Conservation (phyloP, 2,329 filamentous ascomycete species). For the Exophiala aquamarina region DNA sequence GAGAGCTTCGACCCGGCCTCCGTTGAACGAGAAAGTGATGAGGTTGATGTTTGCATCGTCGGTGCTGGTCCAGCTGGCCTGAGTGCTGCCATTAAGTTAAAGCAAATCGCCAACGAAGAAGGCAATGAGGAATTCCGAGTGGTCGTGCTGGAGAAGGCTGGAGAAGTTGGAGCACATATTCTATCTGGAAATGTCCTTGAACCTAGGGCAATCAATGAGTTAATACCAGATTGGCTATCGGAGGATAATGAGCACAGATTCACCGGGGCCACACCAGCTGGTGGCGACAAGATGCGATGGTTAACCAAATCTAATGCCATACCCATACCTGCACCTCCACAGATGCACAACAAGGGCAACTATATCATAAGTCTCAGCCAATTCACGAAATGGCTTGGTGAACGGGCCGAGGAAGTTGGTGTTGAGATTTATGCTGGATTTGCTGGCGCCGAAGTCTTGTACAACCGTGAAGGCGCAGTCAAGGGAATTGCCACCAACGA, state of each 20-base stretch:
- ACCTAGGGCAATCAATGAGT: constrained; percentile 81
- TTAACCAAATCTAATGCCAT: constrained; percentile 78
- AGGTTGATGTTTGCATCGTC: constrained; percentile 96
- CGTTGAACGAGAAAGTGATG: constrained; percentile 83
- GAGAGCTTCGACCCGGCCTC: constrained; percentile 64
- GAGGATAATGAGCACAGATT: constrained; percentile 87
- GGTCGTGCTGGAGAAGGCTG: constrained; percentile 88
- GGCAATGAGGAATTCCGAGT: constrained; percentile 97
- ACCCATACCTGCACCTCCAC: constrained; percentile 82
- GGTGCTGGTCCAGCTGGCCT: constrained; percentile 90
- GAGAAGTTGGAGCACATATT: constrained; percentile 91
- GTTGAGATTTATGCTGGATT: constrained; percentile 97
- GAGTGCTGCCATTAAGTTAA: constrained; percentile 87
- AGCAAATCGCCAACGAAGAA: constrained; percentile 90
- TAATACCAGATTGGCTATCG: constrained; percentile 89
- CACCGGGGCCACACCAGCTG: constrained; percentile 80
- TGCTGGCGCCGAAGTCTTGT: constrained; percentile 88
- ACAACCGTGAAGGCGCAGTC: constrained; percentile 81
- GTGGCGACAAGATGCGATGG: constrained; percentile 86
- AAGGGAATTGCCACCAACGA: constrained; percentile 96
- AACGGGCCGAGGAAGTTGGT: constrained; percentile 92
- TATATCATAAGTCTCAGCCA: constrained; percentile 96
- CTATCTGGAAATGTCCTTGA: constrained; percentile 94
- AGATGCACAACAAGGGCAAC: constrained; percentile 98
- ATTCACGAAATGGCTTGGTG: constrained; percentile 91